Base-by-base conservation (phyloP, 257 asterid genomes). In the Rauvolfia tetraphylla region DNA sequence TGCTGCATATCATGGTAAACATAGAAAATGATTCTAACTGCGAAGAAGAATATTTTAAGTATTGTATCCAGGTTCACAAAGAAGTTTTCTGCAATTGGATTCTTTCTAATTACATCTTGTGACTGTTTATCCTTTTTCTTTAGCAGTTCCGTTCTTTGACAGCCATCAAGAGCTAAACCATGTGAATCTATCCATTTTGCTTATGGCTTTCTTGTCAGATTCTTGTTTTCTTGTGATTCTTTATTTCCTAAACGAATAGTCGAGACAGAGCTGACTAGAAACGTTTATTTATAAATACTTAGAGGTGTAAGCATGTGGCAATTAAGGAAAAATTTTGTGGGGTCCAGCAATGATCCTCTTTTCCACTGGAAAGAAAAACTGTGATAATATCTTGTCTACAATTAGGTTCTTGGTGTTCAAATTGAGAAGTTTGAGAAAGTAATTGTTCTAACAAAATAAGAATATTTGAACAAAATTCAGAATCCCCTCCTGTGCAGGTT, bases 361-460 rank as follows among this genome's bases (percentile, higher is more conserved):
- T 61, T 61, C 15, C 39, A 67, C 29, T 39, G 42, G 71, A 27
- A 46, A 22, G 34, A 39, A 57, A 39, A 38, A 41, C 7, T 15
- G 27, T 38, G 22, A 31, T 33, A 46, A 42, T 59, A 42, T 61
- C 31, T 39, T 44, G 49, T 75, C 63, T n/a, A 22, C 65, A 46
- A 39, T 63, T 49, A 13, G 17, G 27, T 46, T 63, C 36, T 75
- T 48, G 11, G 49, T 75, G 53, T 14, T 61, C 59, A 75, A n/a
- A 65, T 38, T 22, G 51, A 38, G 63, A 76, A 76, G 68, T 79
- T 69, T 78, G 67, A 78, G 78, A 81, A 18, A 34, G 83, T 75
- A 25, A 10, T 39, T 27, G n/a, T 54, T 29, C 33, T 53, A 36
- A 18, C 1, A 11, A 76, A 46, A 11, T 12, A 14, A 15, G 18